phyloP scores from a whole-genome alignment of 441 rosid species.

The Erodium trifolium region DNA sequence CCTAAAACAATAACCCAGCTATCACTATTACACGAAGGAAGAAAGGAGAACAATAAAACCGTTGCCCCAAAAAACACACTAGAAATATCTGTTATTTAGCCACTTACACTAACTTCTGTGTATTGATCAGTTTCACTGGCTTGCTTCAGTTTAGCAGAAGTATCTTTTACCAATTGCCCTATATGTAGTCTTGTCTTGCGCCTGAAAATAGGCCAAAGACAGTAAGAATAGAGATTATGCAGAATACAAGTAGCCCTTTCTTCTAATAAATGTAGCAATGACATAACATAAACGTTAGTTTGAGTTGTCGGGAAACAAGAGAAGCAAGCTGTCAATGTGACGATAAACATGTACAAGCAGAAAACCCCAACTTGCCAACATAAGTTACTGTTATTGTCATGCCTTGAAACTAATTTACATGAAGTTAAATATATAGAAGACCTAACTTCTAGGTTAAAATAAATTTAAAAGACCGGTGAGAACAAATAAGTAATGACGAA shows the following conservation, averaged over 20 bases:
- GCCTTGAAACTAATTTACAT: neutral
- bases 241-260: neutral
- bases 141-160: constrained; percentile 37
- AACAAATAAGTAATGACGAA: no score
- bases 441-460: no score
- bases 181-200: constrained; percentile 53
- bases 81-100: neutral
- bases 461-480: no score
- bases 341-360: neutral
- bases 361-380: neutral
- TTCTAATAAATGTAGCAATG: neutral
- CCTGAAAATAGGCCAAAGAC: constrained; percentile 24
- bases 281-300: neutral
- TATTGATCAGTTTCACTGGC: constrained; percentile 49
- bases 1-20: neutral
- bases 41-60: neutral
- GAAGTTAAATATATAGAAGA: no score
- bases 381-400: neutral
- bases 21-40: no score
- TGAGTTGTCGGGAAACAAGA: neutral
- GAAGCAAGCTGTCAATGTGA: neutral
- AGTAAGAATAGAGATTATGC: neutral
- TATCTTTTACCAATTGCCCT: constrained; percentile 42
- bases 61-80: neutral
- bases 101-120: constrained; percentile 31